Evolutionary conservation across 2,329 filamentous ascomycete species (phyloP), one percentile per base, ranked within the genome.

Genomic region (Aspergillus ibericus): DNA sequence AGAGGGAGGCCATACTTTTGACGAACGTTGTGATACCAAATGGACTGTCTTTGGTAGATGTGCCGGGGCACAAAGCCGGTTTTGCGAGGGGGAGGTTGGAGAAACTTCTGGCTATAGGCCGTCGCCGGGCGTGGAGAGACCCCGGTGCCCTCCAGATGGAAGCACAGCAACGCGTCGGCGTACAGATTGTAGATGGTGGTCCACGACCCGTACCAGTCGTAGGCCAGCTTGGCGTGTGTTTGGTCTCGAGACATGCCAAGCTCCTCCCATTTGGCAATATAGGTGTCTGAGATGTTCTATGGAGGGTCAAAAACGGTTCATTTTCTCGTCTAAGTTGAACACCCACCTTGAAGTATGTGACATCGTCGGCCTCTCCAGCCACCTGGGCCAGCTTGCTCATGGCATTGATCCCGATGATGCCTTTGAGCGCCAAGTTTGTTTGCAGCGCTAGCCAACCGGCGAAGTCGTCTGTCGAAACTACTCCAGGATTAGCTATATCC

Each of bases 111-210:
- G 9, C 55, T 51, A 48, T 44, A 13, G 53, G 59, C 16, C 6
- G 49, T 35, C 50, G 49, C 15, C 15, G 29, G 29, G 7, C 18
- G 16, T 44, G 60, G 57, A 16, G 63, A 59, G 47, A 60, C 44
- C 35, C 77, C 70, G 4, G 80, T 79, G 57, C 77, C 76, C 25
- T 81, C 79, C 27, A 85, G 81, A 68, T 93, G 90, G 80, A 95
- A 95, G 77, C 91, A 95, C 34, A 95, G 84, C 20, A 93, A 80
- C 27, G 85, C 85, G 76, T 96, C 91, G 13, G 88, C 86, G 76
- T 91, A 96, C 25, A 96, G 82, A 70, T 92, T 93, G 80, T 96
- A 96, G 35, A 96, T 82, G 0, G 89, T 92, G 6, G 90, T 92
- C 89, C 90, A 93, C 52, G 88, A 91, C 13, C 89, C 89, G 64